Base-by-base conservation (phyloP, 345 rosid genomes). In the Leavenworthia alabamica region DNA sequence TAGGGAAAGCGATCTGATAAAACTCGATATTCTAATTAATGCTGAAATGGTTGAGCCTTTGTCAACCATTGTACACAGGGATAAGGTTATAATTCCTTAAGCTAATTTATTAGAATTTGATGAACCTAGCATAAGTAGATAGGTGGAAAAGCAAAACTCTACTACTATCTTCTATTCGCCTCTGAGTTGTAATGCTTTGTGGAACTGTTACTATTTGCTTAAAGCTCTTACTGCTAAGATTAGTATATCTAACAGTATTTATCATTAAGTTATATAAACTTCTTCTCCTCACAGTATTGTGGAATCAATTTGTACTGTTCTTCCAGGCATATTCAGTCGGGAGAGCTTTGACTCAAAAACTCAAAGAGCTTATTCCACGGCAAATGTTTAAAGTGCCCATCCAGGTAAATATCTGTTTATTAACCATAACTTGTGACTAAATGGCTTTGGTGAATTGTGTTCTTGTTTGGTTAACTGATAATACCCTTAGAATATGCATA, bases 321-420 rank as follows among this genome's bases (percentile, higher is more conserved):
- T 71, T 71, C 60, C 83, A 93, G 99, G 99, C 99, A 60, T 93
- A 93, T 75, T 43, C 82, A 11, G 79, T 93, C 10, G 99, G 99
- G 35, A 85, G 99, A 75, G 99, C 99, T 49, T 84, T 93, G 80
- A 86, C 95, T 59, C 96, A 82, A 71, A 92, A 83, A 78, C 76
- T 92, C 65, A 92, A 89, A 80, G 98, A 93, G 81, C 97, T 93
- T 56, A 93, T 93, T 75, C 99, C 99, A 51, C 74, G 97, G 36
- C 99, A 93, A 71, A 86, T 89, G 97, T 93, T 93, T 79, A 93
- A 89, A 93, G 78, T 93, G 50, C 99, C 99, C 43, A 89, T 93
- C 72, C 99, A 93, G 78, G 98, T 92, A 78, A 15, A 77, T 33
- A 55, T 31, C 13, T 60, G 22, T 13, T 54, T 62, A n/a, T 8